These are phyloP conservation scores for Echinochloa phyllopogon DNA, from an alignment of 176 grass and related monocot genomes.

Conservation along the genomic window DNA sequence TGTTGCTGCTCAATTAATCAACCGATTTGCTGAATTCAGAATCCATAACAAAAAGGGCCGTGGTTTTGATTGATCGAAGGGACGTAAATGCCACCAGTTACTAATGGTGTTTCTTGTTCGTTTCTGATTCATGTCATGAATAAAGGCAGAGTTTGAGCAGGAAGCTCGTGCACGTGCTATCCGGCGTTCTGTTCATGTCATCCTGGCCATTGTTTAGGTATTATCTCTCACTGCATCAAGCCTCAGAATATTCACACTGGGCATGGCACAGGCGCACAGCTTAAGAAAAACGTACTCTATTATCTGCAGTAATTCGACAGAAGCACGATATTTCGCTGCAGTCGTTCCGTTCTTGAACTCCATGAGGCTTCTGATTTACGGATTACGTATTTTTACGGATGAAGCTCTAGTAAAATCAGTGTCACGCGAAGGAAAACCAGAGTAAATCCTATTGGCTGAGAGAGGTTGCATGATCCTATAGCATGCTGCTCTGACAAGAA, in stretches of 20 bases:
- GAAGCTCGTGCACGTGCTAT: slow-evolving; percentile 87
- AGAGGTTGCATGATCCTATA: neutral
- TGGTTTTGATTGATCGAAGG: neutral
- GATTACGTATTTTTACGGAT: slow-evolving; percentile 60
- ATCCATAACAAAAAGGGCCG: too few species aligned
- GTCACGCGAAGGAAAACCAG: slow-evolving; percentile 87
- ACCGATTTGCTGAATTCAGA: neutral
- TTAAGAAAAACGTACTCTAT: neutral
- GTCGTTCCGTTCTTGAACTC: slow-evolving; percentile 76
- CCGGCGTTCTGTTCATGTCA: slow-evolving; percentile 85
- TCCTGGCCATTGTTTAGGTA: slow-evolving; percentile 95
- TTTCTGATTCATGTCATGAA: slow-evolving; percentile 18
- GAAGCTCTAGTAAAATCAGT: slow-evolving; percentile 88
- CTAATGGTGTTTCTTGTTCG: neutral
- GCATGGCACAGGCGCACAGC: neutral
- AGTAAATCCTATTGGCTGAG: slow-evolving; percentile 52
- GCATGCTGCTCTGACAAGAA: neutral
- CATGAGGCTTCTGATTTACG: slow-evolving; percentile 71
- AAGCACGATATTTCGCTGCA: slow-evolving; percentile 82
- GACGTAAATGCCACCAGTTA: neutral
- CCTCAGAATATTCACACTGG: neutral
- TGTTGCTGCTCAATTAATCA: neutral
- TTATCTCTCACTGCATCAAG: neutral
- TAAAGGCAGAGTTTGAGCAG: slow-evolving; percentile 82
- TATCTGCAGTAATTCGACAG: slow-evolving; percentile 55